phyloP scores from a whole-genome alignment of 1,284 basidiomycete species.

The Sparassis latifolia region DNA sequence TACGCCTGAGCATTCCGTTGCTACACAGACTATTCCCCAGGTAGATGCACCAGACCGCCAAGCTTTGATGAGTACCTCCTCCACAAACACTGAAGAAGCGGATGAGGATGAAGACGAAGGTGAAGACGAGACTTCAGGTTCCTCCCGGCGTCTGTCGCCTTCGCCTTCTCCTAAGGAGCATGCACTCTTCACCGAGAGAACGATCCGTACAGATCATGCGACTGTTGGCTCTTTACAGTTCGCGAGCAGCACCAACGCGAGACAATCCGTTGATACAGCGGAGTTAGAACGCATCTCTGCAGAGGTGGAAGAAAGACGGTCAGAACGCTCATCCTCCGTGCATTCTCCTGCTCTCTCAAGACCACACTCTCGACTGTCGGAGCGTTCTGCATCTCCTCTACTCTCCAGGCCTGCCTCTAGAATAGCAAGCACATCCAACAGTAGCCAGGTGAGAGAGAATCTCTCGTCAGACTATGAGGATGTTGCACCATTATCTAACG shows the following conservation, averaged over 20 bases:
- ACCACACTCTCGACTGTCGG: constrained; percentile 13
- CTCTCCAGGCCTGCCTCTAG: constrained; percentile 1
- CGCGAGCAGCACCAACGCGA: constrained; percentile 10
- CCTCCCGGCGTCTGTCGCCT: constrained; percentile 15
- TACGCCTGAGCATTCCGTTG: too few species aligned
- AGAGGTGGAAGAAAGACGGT: constrained; percentile 54
- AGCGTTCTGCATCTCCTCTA: constrained; percentile 14
- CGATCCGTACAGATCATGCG: constrained; percentile 42
- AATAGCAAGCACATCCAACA: not conserved
- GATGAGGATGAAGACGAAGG: not conserved
- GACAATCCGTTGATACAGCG: constrained; percentile 37
- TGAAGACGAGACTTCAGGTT: constrained; percentile 9
- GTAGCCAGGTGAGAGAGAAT: not conserved
- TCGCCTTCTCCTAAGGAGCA: constrained; percentile 20
- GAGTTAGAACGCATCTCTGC: constrained; percentile 49
- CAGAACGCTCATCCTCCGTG: constrained; percentile 32
- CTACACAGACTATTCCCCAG: too few species aligned
- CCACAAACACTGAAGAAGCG: too few species aligned
- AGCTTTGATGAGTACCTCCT: too few species aligned
- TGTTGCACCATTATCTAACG: not conserved
- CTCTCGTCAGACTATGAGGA: not conserved
- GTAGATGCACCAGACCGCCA: too few species aligned
- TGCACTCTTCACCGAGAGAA: constrained; percentile 20
- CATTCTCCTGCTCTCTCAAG: constrained; percentile 12
- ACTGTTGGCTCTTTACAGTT: constrained; percentile 27